Evolutionary conservation across 768 basidiomycete genomes (phyloP).

Genomic region (Boletellus ananiceps): DNA sequence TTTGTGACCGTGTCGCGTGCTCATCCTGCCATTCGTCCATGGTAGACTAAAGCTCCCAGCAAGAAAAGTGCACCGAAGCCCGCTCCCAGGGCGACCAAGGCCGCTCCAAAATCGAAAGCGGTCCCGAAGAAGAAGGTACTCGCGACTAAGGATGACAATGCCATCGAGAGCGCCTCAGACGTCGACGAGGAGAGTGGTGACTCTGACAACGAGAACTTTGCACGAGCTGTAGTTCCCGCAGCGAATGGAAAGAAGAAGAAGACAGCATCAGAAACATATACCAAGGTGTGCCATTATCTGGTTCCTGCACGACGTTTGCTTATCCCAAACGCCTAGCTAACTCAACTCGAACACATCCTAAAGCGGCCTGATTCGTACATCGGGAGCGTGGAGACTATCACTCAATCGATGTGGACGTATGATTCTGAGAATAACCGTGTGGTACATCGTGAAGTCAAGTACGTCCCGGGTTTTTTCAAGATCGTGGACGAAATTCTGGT

Average conservation of each 20-base stretch:
- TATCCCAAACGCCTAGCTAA: constrained; percentile 50
- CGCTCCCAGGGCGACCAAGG: constrained; percentile 38
- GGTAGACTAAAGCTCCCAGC: constrained; percentile 32
- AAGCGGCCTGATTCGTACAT: constrained; percentile 94
- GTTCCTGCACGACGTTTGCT: neutral
- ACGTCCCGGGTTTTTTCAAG: constrained; percentile 98
- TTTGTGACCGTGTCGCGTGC: constrained; percentile 1
- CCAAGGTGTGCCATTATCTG: constrained; percentile 55
- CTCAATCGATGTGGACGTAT: constrained; percentile 90
- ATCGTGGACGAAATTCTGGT: constrained; percentile 99
- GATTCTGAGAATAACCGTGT: constrained; percentile 82
- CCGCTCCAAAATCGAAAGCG: constrained; percentile 47
- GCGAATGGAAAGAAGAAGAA: constrained; percentile 70
- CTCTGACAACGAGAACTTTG: constrained; percentile 38
- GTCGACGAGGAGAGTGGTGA: constrained; percentile 36
- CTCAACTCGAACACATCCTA: constrained; percentile 92
- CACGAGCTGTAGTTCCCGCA: constrained; percentile 21
- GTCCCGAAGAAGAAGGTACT: constrained; percentile 67
- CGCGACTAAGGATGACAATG: constrained; percentile 61
- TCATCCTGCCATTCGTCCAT: constrained; percentile 17
- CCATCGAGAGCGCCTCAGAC: constrained; percentile 43
- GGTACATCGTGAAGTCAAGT: constrained; percentile 77
- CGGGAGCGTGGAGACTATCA: constrained; percentile 87
- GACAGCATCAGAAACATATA: constrained; percentile 86
- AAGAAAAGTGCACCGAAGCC: constrained; percentile 42